Percentiles rank a stretch among this genome's conserved stretches.
Evolutionary conservation across 1,139 yeast species (phyloP).

Genomic region (Taphrina confusa): DNA sequence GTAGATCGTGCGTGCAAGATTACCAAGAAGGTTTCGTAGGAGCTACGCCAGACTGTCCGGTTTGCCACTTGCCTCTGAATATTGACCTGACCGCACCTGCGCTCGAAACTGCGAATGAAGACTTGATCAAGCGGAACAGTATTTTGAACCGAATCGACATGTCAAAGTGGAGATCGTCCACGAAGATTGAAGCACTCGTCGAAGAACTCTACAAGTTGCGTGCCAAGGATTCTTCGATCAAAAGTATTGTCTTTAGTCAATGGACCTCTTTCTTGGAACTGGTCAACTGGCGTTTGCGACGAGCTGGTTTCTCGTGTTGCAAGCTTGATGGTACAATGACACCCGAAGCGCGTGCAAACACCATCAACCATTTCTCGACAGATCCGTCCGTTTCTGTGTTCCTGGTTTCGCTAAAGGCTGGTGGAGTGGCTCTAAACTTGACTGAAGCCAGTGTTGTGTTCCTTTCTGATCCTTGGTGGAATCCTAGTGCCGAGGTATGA

Average conservation of each 20-base stretch:
- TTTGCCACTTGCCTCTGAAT: conserved; percentile 87
- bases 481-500: conserved; percentile 56
- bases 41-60: conserved; percentile 78
- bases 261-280: conserved; percentile 94
- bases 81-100: conserved; percentile 90
- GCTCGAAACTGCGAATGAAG: conserved; percentile 67
- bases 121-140: conserved; percentile 68
- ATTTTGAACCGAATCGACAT: conserved; percentile 85
- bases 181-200: conserved; percentile 92
- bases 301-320: conserved; percentile 93
- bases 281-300: conserved; percentile 88
- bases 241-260: conserved; percentile 94
- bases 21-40: conserved; percentile 71
- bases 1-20: conserved; percentile 85
- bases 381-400: conserved; percentile 90
- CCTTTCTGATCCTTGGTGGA: conserved; percentile 70
- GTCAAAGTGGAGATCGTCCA: conserved; percentile 88
- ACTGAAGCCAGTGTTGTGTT: conserved; percentile 98
- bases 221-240: conserved; percentile 83
- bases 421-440: conserved; percentile 94
- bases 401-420: conserved; percentile 91
- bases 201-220: conserved; percentile 86
- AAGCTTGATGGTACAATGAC: conserved; percentile 96
- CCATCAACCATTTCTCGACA: conserved; percentile 87
- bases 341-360: conserved; percentile 88